Evolutionary conservation across 345 rosid genomes (phyloP), one percentile per base, ranked within the genome.

Genomic region (Melastoma malabathricum): DNA sequence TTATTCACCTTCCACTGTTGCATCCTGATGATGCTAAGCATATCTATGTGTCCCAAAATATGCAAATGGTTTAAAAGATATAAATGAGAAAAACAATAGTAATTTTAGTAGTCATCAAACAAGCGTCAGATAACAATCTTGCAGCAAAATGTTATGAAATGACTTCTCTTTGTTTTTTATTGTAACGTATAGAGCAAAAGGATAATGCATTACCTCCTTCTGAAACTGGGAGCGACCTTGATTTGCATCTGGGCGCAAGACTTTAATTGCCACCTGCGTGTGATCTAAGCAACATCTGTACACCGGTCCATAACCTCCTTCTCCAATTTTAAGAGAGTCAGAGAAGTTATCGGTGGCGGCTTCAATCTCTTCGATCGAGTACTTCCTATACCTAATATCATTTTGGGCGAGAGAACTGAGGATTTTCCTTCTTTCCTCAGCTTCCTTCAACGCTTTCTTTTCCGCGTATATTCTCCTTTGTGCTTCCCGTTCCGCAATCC

Each of bases 261-360:
- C 96, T 75, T 86, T 90, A 45, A 86, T 58, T 6, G 98, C 95
- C 18, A 82, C 94, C 2, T 76, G 68, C 13, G 98, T 90, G 27
- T 75, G 87, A 65, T 86, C 87, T 51, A 90, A 59, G 29, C 55
- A 46, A 45, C 82, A 63, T 51, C 53, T 70, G 72, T 72, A 90
- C 16, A 86, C 98, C 17, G 98, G 96, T 13, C 94, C 95, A 49
- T 90, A 90, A 22, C 98, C 98, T 46, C 98, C 96, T 80, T 86
- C 98, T 27, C 98, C 98, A 13, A 90, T 71, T 73, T 84, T 86
- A 39, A 65, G 83, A 18, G 74, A 58, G 3, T 44, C 58, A 0
- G 80, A 16, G 47, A 90, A 84, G 49, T 68, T 49, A 2, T 80
- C 68, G 1, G 96, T 76, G 58, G 95, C 95, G 47, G 38, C 52